These are phyloP conservation scores for Suillus spraguei DNA, from an alignment of 768 basidiomycete species.

Conservation along the genomic window DNA sequence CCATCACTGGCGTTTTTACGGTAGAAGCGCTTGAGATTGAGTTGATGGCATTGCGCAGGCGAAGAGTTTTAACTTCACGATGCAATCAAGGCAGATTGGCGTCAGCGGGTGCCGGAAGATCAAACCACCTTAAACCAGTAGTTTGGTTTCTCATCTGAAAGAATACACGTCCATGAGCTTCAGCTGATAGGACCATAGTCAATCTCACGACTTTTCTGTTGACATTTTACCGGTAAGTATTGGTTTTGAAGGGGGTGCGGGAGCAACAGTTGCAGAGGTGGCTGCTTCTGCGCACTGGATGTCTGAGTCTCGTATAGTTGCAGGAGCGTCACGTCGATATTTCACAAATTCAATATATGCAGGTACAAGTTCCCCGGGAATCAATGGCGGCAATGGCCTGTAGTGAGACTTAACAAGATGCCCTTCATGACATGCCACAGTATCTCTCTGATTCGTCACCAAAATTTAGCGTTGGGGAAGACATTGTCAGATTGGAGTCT, in stretches of 20 bases:
- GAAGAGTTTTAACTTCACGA: constrained; percentile 86
- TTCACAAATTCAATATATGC: constrained; percentile 63
- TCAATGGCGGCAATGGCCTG: constrained; percentile 63
- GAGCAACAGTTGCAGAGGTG: constrained; percentile 48
- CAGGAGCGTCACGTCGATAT: constrained; percentile 45
- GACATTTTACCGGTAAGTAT: constrained; percentile 65
- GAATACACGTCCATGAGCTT: background rate
- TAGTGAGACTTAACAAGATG: constrained; percentile 12
- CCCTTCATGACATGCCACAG: constrained; percentile 13
- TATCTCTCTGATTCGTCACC: constrained; percentile 42
- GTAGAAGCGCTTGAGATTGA: constrained; percentile 95
- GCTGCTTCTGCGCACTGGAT: constrained; percentile 53
- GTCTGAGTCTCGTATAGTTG: constrained; percentile 61
- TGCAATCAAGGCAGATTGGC: constrained; percentile 77
- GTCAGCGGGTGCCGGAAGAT: constrained; percentile 81
- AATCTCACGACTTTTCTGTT: constrained; percentile 70
- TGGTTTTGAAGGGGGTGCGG: constrained; percentile 66
- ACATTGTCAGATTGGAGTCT: no score
- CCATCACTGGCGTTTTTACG: constrained; percentile 85
- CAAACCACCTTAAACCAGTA: constrained; percentile 84
- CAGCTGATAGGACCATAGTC: background rate
- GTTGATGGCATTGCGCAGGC: constrained; percentile 82
- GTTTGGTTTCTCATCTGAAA: constrained; percentile 68
- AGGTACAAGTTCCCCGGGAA: constrained; percentile 64
- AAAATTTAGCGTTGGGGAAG: no score